Percentiles rank a stretch among this genome's conserved stretches.
These are phyloP conservation scores for Chalciporus chontae DNA, from an alignment of 768 basidiomycete genomes.

Conservation along the genomic window DNA sequence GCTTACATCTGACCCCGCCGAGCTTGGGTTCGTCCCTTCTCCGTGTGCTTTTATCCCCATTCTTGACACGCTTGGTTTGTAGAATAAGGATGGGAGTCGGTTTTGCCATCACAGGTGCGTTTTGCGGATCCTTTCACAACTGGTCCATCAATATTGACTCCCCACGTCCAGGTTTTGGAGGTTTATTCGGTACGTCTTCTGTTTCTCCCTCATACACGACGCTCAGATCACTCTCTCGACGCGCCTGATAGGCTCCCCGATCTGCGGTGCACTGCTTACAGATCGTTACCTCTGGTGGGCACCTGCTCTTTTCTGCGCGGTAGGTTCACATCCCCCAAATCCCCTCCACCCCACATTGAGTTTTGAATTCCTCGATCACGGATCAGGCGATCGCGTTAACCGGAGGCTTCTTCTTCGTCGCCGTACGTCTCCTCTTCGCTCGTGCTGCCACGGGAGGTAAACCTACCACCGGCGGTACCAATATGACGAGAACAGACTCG, in stretches of 20 bases:
- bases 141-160: background rate
- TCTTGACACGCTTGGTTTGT: background rate
- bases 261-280: slow-evolving; percentile 54
- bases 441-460: background rate
- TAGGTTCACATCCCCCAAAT: slow-evolving; percentile 8
- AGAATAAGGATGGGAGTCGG: slow-evolving; percentile 44
- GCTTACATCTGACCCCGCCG: slow-evolving; percentile 43
- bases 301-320: slow-evolving; percentile 50
- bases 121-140: background rate
- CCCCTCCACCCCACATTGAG: background rate
- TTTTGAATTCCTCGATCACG: background rate
- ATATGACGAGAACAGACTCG: background rate
- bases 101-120: slow-evolving; percentile 40
- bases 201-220: background rate
- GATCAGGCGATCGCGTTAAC: slow-evolving; percentile 10
- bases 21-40: slow-evolving; percentile 43
- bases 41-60: slow-evolving; percentile 4
- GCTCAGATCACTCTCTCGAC: background rate
- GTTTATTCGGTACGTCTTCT: slow-evolving; percentile 15
- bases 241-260: slow-evolving; percentile 43
- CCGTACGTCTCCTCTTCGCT: slow-evolving; percentile 11
- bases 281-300: slow-evolving; percentile 52
- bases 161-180: slow-evolving; percentile 20
- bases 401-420: slow-evolving; percentile 6
- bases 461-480: too few species aligned